phyloP scores from a whole-genome alignment of 1,284 basidiomycete genomes.

The Puccinia hordei region DNA sequence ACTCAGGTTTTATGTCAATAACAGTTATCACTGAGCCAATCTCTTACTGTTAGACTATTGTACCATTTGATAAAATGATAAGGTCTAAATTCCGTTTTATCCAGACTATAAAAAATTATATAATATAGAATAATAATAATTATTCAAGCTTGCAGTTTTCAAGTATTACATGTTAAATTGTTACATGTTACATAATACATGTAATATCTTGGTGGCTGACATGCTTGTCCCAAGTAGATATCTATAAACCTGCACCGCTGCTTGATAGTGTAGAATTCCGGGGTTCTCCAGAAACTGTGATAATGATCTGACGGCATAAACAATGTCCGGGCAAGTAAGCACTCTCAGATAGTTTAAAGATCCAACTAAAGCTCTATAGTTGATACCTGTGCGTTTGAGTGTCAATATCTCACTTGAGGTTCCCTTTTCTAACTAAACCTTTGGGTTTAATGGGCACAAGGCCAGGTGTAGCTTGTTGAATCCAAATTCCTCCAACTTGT shows the following conservation, averaged over 20 bases:
- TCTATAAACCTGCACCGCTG: neutral
- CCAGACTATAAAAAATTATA: too few relatives aligned
- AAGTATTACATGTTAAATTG: too few relatives aligned
- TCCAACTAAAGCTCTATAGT: neutral
- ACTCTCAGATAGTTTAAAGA: neutral
- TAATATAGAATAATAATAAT: too few relatives aligned
- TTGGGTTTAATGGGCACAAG: neutral
- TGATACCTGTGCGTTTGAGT: too few relatives aligned
- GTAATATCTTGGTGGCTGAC: too few relatives aligned
- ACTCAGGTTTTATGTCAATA: too few relatives aligned
- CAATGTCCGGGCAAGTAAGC: neutral
- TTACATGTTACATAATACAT: too few relatives aligned
- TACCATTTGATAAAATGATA: too few relatives aligned
- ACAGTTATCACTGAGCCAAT: too few relatives aligned
- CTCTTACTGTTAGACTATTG: too few relatives aligned
- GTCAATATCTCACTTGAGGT: neutral
- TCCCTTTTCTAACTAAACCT: neutral
- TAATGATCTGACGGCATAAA: neutral
- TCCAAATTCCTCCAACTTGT: neutral
- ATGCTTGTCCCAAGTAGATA: neutral
- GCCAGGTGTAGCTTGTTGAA: neutral
- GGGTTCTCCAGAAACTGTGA: conserved; percentile 13
- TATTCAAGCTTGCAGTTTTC: too few relatives aligned
- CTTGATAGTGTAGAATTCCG: neutral
- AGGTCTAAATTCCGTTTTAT: too few relatives aligned